A percentile compares a stretch with the other conserved stretches of the same genome.
phyloP scores from a whole-genome alignment of 495 filamentous ascomycete genomes.

The Podospora comata region DNA sequence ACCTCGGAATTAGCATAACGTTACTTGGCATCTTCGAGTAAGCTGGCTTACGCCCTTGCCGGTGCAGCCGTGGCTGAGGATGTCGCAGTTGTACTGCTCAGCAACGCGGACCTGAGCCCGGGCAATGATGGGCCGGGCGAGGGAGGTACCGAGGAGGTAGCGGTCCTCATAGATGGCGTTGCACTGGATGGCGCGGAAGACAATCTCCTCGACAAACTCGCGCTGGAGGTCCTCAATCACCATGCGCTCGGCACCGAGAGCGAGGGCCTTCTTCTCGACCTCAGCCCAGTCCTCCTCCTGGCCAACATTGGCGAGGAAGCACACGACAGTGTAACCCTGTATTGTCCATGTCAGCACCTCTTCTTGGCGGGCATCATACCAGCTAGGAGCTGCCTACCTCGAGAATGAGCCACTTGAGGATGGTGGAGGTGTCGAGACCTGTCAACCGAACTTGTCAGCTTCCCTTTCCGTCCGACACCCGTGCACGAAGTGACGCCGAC shows the following conservation, averaged over 20 bases:
- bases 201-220: conserved; percentile 82
- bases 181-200: conserved; percentile 84
- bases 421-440: conserved; percentile 63
- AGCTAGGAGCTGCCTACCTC: conserved; percentile 33
- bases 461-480: neutral
- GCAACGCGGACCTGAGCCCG: conserved; percentile 69
- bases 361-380: neutral
- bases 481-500: conserved; percentile 2
- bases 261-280: conserved; percentile 64
- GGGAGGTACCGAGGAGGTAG: conserved; percentile 73
- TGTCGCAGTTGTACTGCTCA: conserved; percentile 60
- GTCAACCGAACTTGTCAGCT: conserved; percentile 14
- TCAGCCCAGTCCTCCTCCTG: conserved; percentile 43
- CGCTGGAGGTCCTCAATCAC: conserved; percentile 64
- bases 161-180: conserved; percentile 84
- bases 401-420: conserved; percentile 63
- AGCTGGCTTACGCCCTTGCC: conserved; percentile 58
- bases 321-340: conserved; percentile 37
- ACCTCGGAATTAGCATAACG: neutral
- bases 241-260: conserved; percentile 64
- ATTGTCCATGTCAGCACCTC: conserved; percentile 43
- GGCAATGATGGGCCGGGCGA: conserved; percentile 88
- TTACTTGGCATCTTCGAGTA: neutral
- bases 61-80: conserved; percentile 76
- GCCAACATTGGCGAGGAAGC: conserved; percentile 58